These are phyloP conservation scores for Cyclotella sp. DNA, from an alignment of 108 stramenopile species.

Conservation along the genomic window DNA sequence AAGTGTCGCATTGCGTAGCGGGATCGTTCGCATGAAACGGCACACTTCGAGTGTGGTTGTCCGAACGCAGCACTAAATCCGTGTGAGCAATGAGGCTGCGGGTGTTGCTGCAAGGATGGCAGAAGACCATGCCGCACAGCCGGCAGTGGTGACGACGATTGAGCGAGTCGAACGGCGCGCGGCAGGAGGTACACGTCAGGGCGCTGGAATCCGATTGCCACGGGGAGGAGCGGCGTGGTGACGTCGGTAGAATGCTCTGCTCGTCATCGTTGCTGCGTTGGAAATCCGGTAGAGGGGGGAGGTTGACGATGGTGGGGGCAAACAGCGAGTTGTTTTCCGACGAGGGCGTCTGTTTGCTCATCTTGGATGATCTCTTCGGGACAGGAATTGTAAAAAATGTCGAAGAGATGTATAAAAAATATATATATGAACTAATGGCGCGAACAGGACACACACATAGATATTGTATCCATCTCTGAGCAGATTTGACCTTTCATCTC, in stretches of 20 bases:
- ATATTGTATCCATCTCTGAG: too few relatives aligned
- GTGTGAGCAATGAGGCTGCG: constrained; percentile 78
- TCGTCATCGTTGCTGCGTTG: background rate
- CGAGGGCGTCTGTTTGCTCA: background rate
- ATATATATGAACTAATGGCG: too few relatives aligned
- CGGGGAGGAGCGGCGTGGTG: constrained; percentile 64
- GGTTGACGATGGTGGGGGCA: background rate
- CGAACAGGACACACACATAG: too few relatives aligned
- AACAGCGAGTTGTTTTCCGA: background rate
- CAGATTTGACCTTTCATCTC: too few relatives aligned
- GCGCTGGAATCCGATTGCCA: constrained; percentile 72
- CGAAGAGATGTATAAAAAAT: too few relatives aligned
- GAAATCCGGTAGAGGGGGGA: background rate
- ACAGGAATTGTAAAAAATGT: too few relatives aligned
- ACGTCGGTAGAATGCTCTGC: constrained; percentile 16
- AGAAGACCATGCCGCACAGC: constrained; percentile 86
- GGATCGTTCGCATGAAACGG: constrained; percentile 71
- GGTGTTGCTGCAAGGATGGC: constrained; percentile 67
- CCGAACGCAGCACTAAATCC: constrained; percentile 63
- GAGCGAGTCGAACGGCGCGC: constrained; percentile 62
- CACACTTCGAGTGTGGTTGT: constrained; percentile 26
- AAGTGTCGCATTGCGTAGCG: background rate
- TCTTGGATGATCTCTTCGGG: too few relatives aligned
- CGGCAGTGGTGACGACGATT: constrained; percentile 91
- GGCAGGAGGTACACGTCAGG: constrained; percentile 60